Evolutionary conservation across 345 rosid genomes (phyloP), one percentile per base, ranked within the genome.

Genomic region (Clausena lansium): DNA sequence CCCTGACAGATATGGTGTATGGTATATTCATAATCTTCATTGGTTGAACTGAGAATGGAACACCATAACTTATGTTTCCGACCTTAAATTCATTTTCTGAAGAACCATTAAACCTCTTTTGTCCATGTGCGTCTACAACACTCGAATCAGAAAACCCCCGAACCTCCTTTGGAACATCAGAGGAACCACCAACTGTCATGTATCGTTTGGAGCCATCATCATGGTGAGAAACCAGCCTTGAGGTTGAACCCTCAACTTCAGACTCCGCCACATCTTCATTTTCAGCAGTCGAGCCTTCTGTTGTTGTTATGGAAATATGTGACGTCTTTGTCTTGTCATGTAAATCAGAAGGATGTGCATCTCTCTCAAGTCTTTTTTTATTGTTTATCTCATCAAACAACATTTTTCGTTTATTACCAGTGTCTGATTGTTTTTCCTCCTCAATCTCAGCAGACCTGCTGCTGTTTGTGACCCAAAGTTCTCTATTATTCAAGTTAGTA

Each of bases 191-290:
- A 67, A 76, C 83, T 71, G 85, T 89, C 71, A 79, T 68, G 75
- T 71, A 81, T 61, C 50, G 82, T 76, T 88, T 93, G 76, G 90
- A 66, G 69, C 85, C 85, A 82, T 88, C 84, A 80, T 84, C 91
- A 76, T 83, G 85, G 62, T 78, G 85, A 60, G 85, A 78, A 71
- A 73, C 79, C 67, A 83, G 35, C 83, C 85, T 85, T 52, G 97
- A 89, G 70, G 93, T 87, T 47, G 93, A 92, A 81, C 93, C 97
- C n/a, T 90, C 98, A 35, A 88, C 94, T 85, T 91, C 98, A 74
- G 98, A 94, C 80, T 94, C 99, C 1, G 98, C 98, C 77, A 94
- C 95, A 79, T 90, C 98, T 88, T 96, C 98, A 75, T 94, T 90
- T 77, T 96, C 98, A 75, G 97, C 98, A 74, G 94, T 87, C 45